Evolutionary conservation across 345 rosid genomes (phyloP), one percentile per base, ranked within the genome.

Genomic region (Abelmoschus esculentus): DNA sequence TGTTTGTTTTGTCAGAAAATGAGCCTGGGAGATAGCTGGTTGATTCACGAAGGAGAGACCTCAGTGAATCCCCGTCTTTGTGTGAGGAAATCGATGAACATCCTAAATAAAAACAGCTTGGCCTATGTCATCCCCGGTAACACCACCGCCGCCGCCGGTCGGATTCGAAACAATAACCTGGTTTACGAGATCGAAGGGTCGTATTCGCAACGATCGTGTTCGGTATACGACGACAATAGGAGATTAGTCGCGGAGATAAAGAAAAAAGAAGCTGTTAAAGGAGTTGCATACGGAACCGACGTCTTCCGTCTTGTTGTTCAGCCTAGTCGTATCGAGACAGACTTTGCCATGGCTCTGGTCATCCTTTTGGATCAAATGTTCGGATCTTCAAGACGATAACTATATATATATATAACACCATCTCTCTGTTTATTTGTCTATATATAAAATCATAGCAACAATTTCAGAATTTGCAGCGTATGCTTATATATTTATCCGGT

Each of bases 171-270:
- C 67, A 32, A 72, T 13, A 75, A 67, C 38, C 18, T 77, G 26
- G 13, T 77, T 55, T 95, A 90, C 56, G 89, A 90, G 78, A 81
- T 95, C 3, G 92, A 95, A 46, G 97, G 97, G 38, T 91, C 97
- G 15, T 95, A 83, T 42, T 44, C 83, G 11, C 91, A 84, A 13
- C 76, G 97, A 67, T 68, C 84, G 34, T 91, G 97, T 73, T 77
- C 72, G 0, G 81, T 95, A 54, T 84, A 88, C 79, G 97, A 91
- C 15, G 84, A 76, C 42, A 79, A 60, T 72, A 75, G 84, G 83
- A 76, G 79, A 67, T 69, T 32, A 12, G 93, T 77, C 22, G 96
- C 93, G 57, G 93, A 90, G 83, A 88, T 86, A 40, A 78, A 73
- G 82, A 81, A 61, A 81, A 89, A 95, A 71, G 90, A 91, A 70